Conservation (phyloP, 2,329 filamentous ascomycete genomes). For the Sclerotiophoma versabilis region DNA sequence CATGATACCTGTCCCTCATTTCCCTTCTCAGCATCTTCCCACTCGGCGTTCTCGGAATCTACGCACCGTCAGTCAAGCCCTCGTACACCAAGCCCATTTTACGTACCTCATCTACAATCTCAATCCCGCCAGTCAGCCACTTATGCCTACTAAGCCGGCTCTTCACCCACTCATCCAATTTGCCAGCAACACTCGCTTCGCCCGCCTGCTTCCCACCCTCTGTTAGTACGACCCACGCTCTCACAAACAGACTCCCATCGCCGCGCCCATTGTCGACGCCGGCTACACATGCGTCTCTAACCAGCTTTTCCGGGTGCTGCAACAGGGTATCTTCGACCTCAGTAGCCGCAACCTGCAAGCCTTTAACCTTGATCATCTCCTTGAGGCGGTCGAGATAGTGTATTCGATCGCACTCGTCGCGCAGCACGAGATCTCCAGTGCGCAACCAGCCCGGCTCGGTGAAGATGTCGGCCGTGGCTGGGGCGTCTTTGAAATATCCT, state of each 20-base stretch:
- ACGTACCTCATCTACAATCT: slow-evolving; percentile 39
- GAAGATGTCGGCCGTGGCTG: slow-evolving; percentile 39
- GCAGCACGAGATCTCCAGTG: slow-evolving; percentile 38
- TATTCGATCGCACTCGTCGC: slow-evolving; percentile 35
- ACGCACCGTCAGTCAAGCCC: neutral
- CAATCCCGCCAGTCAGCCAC: slow-evolving; percentile 41
- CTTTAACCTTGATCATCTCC: slow-evolving; percentile 59
- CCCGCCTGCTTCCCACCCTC: slow-evolving; percentile 22
- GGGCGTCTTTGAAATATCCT: slow-evolving; percentile 40
- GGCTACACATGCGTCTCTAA: slow-evolving; percentile 41
- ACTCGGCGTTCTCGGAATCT: slow-evolving; percentile 39
- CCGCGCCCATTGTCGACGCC: slow-evolving; percentile 41
- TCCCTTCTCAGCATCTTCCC: slow-evolving; percentile 42
- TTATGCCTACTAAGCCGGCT: slow-evolving; percentile 36
- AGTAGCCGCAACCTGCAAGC: slow-evolving; percentile 58
- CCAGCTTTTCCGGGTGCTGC: slow-evolving; percentile 45
- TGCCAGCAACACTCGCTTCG: slow-evolving; percentile 24
- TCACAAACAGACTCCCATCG: slow-evolving; percentile 39
- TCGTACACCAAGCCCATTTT: neutral
- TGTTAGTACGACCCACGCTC: slow-evolving; percentile 41
- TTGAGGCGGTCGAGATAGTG: slow-evolving; percentile 49
- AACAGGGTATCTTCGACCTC: slow-evolving; percentile 58
- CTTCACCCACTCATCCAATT: slow-evolving; percentile 34
- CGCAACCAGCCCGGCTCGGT: slow-evolving; percentile 37
- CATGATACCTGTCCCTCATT: slow-evolving; percentile 40